phyloP scores from a whole-genome alignment of 495 filamentous ascomycete species.

The Neurospora sp. region DNA sequence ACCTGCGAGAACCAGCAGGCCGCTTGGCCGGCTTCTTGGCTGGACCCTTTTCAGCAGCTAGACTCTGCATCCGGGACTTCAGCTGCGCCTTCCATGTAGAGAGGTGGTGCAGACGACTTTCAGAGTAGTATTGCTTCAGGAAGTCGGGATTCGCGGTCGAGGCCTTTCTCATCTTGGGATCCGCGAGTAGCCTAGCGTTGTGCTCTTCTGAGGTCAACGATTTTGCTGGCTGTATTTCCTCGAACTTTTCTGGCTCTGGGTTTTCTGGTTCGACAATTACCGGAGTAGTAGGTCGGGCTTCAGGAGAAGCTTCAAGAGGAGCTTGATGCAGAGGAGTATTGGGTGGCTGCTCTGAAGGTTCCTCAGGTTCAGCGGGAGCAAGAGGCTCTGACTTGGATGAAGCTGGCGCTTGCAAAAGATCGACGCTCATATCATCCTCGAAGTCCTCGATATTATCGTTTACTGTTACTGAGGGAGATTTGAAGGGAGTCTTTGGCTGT shows the following conservation, averaged over 20 bases:
- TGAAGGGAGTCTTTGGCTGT: slow-evolving; percentile 2
- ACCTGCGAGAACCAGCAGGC: slow-evolving; percentile 55
- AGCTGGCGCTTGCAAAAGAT: slow-evolving; percentile 4
- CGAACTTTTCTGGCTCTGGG: slow-evolving; percentile 6
- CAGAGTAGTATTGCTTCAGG: slow-evolving; percentile 83
- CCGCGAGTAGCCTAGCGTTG: slow-evolving; percentile 68
- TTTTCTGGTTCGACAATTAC: neutral
- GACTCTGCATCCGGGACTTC: slow-evolving; percentile 71
- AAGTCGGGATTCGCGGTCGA: slow-evolving; percentile 87
- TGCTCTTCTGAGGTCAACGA: slow-evolving; percentile 78
- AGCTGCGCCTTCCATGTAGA: slow-evolving; percentile 93
- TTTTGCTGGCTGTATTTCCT: slow-evolving; percentile 8
- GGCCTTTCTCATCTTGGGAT: slow-evolving; percentile 73
- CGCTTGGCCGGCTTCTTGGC: slow-evolving; percentile 26
- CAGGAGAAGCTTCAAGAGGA: neutral
- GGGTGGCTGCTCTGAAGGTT: neutral
- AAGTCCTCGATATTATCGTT: slow-evolving; percentile 7
- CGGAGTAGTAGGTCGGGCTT: neutral
- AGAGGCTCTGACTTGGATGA: neutral
- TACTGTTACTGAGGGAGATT: neutral
- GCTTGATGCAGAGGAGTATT: neutral
- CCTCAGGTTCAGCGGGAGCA: neutral
- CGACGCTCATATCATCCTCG: slow-evolving; percentile 13
- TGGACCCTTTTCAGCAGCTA: slow-evolving; percentile 51
- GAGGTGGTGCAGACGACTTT: slow-evolving; percentile 87